Evolutionary conservation across 345 rosid genomes (phyloP).

Genomic region (Citropsis articulata): DNA sequence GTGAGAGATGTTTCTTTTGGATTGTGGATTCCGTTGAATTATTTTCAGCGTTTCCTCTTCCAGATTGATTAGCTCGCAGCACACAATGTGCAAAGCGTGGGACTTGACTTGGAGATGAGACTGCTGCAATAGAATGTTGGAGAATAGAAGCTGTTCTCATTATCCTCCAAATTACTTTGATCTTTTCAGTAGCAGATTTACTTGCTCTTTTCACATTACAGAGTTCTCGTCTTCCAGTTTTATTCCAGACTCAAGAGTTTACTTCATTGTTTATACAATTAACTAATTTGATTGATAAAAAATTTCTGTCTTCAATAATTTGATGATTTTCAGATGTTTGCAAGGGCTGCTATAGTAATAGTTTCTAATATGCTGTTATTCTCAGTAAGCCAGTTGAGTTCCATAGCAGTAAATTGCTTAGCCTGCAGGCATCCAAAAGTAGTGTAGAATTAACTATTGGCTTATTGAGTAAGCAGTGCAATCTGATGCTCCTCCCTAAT

Average conservation of each 20-base stretch:
- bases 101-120: constrained; percentile 35
- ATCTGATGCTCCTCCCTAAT: background rate
- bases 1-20: constrained; percentile 31
- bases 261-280: constrained; percentile 6
- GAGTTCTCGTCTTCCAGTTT: constrained; percentile 54
- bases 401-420: too few species aligned
- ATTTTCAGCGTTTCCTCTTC: constrained; percentile 43
- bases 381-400: too few species aligned
- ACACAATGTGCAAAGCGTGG: constrained; percentile 49
- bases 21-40: constrained; percentile 46
- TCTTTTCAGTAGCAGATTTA: constrained; percentile 38
- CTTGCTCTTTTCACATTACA: constrained; percentile 43
- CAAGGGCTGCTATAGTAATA: background rate
- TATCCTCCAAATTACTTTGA: constrained; percentile 24
- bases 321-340: background rate
- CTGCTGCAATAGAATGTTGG: constrained; percentile 1
- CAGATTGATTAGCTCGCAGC: constrained; percentile 31
- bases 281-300: background rate
- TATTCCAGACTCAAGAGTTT: constrained; percentile 10
- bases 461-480: background rate
- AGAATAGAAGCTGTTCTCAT: background rate
- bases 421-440: background rate
- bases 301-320: background rate
- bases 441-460: background rate
- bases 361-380: too few species aligned